Base-by-base conservation (phyloP, 441 rosid genomes). In the Mallotus japonicus region DNA sequence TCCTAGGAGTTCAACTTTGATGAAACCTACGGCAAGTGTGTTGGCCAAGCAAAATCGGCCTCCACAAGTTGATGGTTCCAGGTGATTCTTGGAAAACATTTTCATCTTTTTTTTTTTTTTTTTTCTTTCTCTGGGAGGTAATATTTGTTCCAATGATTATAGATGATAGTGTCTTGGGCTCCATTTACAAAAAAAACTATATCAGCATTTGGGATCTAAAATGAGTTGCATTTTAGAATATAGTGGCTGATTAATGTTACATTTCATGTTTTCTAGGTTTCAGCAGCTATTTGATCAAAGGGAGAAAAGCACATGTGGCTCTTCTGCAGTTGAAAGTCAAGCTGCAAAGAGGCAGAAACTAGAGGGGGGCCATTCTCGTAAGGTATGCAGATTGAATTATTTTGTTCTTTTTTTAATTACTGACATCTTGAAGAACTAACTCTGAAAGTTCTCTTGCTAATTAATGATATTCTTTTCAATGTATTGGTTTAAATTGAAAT, bases 291-390 rank as follows among this genome's bases (percentile, higher is more conserved):
- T 64, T 50, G 77, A 64, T 75, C 82, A 83, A 75, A 81, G 74
- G 55, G 85, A 83, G 61, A 84, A 80, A 73, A 80, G 76, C 76
- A 65, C 80, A 34, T 78, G 80, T 74, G 81, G 74, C 73, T 76
- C 92, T 84, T 85, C 88, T 78, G 83, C 75, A 37, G 83, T 82
- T 42, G 97, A 92, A 82, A 87, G 78, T 87, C 99, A 94, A 75
- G 93, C 99, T 60, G 82, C 97, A 76, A 94, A 94, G 85, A 86
- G 97, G 83, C 99, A 89, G 87, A 94, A 94, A 82, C 85, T 94
- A 73, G 99, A 94, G 69, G 97, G 97, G 65, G 97, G 97, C 73
- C 85, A 84, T 73, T 85, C 84, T 47, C 83, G 80, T 46, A 94
- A 89, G 95, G 97, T 90, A 78, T 2, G 54, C 55, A 47, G 70